These are phyloP conservation scores for Strobilomyces echinocephalus DNA, from an alignment of 768 basidiomycete species.

Conservation along the genomic window DNA sequence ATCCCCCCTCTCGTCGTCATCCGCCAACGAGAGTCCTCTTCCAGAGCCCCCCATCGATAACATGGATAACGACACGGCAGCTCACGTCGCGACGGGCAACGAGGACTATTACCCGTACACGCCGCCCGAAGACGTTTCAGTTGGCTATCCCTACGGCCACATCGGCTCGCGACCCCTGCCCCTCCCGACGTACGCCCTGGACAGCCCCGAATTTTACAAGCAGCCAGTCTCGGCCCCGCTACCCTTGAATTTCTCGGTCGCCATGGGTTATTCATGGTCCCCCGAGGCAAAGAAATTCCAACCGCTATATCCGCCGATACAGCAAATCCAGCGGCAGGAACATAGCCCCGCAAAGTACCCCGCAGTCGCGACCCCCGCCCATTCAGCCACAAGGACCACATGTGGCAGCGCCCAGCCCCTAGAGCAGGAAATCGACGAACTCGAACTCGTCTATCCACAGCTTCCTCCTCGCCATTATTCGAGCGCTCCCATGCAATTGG, in stretches of 20 bases:
- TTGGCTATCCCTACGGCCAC: conserved; percentile 23
- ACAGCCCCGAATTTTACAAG: conserved; percentile 27
- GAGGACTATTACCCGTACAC: conserved; percentile 30
- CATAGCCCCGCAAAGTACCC: conserved; percentile 21
- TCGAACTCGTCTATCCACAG: conserved; percentile 22
- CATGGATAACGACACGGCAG: conserved; percentile 27
- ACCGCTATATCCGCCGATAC: conserved; percentile 32
- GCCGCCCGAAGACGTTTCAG: conserved; percentile 20
- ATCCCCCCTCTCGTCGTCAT: conserved; percentile 39
- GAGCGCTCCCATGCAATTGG: conserved; percentile 13
- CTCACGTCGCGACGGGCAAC: conserved; percentile 21
- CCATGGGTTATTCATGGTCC: conserved; percentile 32
- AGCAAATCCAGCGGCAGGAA: conserved; percentile 25
- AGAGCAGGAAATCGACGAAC: conserved; percentile 26
- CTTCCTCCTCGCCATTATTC: conserved; percentile 24
- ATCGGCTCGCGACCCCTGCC: conserved; percentile 22
- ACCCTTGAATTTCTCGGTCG: conserved; percentile 29
- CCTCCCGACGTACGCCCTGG: conserved; percentile 19
- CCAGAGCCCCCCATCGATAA: conserved; percentile 35
- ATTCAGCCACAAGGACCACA: conserved; percentile 12
- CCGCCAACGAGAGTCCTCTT: conserved; percentile 37
- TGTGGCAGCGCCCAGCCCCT: conserved; percentile 17
- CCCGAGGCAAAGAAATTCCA: conserved; percentile 33
- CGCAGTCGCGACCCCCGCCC: conserved; percentile 6
- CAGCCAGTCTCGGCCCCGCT: conserved; percentile 31